A percentile compares a stretch with the other conserved stretches of the same genome.
These are phyloP conservation scores for Vitis labrusca DNA, from an alignment of 164 flowering plant genomes.

Conservation along the genomic window DNA sequence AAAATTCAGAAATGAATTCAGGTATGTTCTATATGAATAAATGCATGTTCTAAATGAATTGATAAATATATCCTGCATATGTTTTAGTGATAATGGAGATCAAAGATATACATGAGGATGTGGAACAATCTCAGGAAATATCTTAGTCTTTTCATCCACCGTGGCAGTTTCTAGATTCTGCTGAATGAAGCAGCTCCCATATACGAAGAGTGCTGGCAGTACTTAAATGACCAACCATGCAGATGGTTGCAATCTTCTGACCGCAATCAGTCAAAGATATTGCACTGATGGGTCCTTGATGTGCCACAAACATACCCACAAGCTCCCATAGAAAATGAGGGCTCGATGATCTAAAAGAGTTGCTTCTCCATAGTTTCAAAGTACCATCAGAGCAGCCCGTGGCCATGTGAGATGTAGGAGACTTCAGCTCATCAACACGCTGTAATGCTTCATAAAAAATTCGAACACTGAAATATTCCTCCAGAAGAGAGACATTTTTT, in stretches of 20 bases:
- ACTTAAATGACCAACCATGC: slow-evolving; percentile 20
- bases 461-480: slow-evolving; percentile 61
- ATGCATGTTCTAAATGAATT: too few species aligned
- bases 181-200: too few species aligned
- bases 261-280: slow-evolving; percentile 49
- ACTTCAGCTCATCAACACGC: slow-evolving; percentile 67
- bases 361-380: slow-evolving; percentile 61
- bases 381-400: slow-evolving; percentile 40
- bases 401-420: slow-evolving; percentile 44
- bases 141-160: too few species aligned
- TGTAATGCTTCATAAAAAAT: slow-evolving; percentile 64
- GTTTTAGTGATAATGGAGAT: too few species aligned
- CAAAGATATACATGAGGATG: too few species aligned
- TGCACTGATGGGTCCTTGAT: slow-evolving; percentile 41
- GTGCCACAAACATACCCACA: slow-evolving; percentile 48
- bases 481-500: slow-evolving; percentile 55
- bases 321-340: slow-evolving; percentile 46
- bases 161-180: too few species aligned
- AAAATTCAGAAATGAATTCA: too few species aligned
- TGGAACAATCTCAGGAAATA: too few species aligned
- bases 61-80: too few species aligned
- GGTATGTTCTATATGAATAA: too few species aligned
- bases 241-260: slow-evolving; percentile 55
- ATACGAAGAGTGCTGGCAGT: slow-evolving; percentile 33
- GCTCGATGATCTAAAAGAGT: slow-evolving; percentile 9